Evolutionary conservation across 2,329 filamentous ascomycete species (phyloP).

Genomic region (Neopestalotiopsis sp.): DNA sequence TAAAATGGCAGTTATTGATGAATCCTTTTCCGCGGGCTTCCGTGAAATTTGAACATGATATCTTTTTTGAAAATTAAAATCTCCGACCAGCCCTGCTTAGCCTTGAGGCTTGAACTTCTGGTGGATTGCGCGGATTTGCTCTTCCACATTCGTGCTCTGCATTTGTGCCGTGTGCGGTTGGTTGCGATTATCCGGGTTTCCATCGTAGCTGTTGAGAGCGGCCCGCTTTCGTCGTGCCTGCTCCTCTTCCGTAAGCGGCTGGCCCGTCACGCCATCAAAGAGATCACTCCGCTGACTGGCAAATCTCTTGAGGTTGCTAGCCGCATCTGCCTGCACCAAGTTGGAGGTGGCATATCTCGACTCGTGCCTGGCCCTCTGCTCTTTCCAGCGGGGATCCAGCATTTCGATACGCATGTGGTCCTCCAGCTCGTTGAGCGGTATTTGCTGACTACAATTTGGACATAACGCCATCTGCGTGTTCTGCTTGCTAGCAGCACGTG

Average conservation of each 20-base stretch:
- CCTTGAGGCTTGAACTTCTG: slow-evolving; percentile 54
- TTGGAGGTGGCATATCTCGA: slow-evolving; percentile 86
- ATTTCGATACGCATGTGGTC: slow-evolving; percentile 95
- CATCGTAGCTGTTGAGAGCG: slow-evolving; percentile 69
- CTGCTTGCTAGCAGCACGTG: slow-evolving; percentile 70
- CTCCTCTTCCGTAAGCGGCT: slow-evolving; percentile 75
- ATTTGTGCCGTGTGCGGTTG: slow-evolving; percentile 60
- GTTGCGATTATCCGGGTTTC: slow-evolving; percentile 63
- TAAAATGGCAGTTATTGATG: background rate
- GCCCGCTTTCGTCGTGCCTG: slow-evolving; percentile 76
- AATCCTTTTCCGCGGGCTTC: background rate
- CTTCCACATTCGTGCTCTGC: slow-evolving; percentile 78
- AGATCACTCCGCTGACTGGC: slow-evolving; percentile 87
- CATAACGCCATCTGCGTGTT: slow-evolving; percentile 75
- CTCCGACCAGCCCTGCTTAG: slow-evolving; percentile 25
- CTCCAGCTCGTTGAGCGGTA: slow-evolving; percentile 85
- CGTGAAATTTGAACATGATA: background rate
- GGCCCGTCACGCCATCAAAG: slow-evolving; percentile 76
- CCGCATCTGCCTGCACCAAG: slow-evolving; percentile 83
- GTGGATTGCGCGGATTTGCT: slow-evolving; percentile 75
- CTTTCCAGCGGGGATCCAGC: slow-evolving; percentile 92
- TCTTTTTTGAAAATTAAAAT: background rate
- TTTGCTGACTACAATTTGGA: slow-evolving; percentile 90
- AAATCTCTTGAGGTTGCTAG: slow-evolving; percentile 93
- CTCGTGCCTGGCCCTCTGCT: slow-evolving; percentile 89